Conservation (phyloP, 352 stramenopile species). For the Phytophthora kernoviae region DNA sequence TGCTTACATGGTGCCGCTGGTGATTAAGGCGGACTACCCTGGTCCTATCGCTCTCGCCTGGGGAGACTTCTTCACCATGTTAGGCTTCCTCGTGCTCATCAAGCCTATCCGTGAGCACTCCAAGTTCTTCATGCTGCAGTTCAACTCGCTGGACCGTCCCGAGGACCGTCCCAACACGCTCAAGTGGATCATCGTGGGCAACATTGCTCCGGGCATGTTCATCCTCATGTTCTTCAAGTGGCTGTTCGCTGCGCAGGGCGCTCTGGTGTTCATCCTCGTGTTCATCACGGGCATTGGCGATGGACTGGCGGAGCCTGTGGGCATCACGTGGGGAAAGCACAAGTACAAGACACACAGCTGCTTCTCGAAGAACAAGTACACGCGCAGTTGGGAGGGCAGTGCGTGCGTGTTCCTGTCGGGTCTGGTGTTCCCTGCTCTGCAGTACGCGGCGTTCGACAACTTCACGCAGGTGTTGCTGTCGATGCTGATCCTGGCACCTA, state of each 20-base stretch:
- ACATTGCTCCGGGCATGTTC: constrained; percentile 73
- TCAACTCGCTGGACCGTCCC: constrained; percentile 86
- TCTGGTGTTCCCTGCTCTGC: constrained; percentile 75
- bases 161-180: constrained; percentile 86
- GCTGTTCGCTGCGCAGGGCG: constrained; percentile 62
- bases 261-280: constrained; percentile 76
- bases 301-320: constrained; percentile 75
- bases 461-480: constrained; percentile 76
- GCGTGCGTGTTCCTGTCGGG: constrained; percentile 74
- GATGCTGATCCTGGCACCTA: constrained; percentile 79
- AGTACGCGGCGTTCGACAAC: constrained; percentile 80
- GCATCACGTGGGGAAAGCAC: constrained; percentile 82
- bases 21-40: constrained; percentile 70
- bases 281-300: constrained; percentile 86
- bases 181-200: constrained; percentile 87
- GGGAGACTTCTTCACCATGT: constrained; percentile 83
- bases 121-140: constrained; percentile 90
- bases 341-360: constrained; percentile 87
- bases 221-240: constrained; percentile 89
- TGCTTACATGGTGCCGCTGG: constrained; percentile 81
- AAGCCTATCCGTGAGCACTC: constrained; percentile 81
- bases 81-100: constrained; percentile 85
- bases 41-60: constrained; percentile 73
- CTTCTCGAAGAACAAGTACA: constrained; percentile 87
- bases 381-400: constrained; percentile 82